Conservation (phyloP, 1,284 basidiomycete species). For the Irpex sp. region DNA sequence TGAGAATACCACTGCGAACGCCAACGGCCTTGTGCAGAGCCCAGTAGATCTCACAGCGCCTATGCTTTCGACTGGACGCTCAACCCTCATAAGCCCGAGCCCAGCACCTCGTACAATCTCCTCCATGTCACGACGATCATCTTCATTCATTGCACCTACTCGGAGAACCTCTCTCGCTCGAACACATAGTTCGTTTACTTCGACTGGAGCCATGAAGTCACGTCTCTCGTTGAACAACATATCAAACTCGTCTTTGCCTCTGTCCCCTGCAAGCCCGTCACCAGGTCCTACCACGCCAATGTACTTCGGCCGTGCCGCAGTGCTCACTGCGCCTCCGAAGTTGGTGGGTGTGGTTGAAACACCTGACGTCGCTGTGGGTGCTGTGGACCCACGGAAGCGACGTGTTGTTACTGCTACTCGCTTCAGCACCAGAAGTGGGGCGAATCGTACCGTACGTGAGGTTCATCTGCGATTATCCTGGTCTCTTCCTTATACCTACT, state of each 20-base stretch:
- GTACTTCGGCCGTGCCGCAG: constrained; percentile 61
- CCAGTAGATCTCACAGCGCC: constrained; percentile 16
- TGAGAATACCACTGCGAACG: constrained; percentile 5
- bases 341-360: constrained; percentile 79
- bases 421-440: constrained; percentile 78
- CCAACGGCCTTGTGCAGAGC: constrained; percentile 7
- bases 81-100: constrained; percentile 23
- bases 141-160: constrained; percentile 42
- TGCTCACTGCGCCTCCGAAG: constrained; percentile 75
- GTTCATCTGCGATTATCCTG: background rate
- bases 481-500: background rate
- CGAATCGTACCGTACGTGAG: constrained; percentile 65
- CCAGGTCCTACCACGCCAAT: constrained; percentile 42
- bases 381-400: constrained; percentile 77
- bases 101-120: constrained; percentile 31
- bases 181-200: constrained; percentile 16
- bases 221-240: constrained; percentile 28
- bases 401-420: constrained; percentile 82
- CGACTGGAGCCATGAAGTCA: constrained; percentile 16
- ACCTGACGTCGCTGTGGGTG: constrained; percentile 78
- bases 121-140: constrained; percentile 30
- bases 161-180: constrained; percentile 43
- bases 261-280: constrained; percentile 40
- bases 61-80: constrained; percentile 18
- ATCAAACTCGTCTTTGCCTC: constrained; percentile 33